Conservation (phyloP, 2,329 filamentous ascomycete species). For the Fusarium chlamydosporum region DNA sequence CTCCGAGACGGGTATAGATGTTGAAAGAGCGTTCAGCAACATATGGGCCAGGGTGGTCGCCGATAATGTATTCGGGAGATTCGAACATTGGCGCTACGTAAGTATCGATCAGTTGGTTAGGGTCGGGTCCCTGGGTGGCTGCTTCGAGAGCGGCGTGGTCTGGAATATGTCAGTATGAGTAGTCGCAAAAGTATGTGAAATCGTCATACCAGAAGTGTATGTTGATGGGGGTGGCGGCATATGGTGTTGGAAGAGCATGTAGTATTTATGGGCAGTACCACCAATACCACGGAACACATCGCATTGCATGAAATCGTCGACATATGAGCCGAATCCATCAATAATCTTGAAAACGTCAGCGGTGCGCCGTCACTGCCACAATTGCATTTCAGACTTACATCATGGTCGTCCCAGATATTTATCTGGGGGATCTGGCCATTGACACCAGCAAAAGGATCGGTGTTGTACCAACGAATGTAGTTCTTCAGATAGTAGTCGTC, state of each 20-base stretch:
- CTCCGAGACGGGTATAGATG: conserved; percentile 86
- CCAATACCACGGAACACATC: conserved; percentile 93
- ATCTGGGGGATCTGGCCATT: conserved; percentile 95
- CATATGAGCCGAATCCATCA: conserved; percentile 93
- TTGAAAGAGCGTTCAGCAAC: conserved; percentile 90
- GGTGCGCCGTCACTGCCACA: background rate
- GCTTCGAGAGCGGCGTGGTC: conserved; percentile 48
- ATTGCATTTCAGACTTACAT: conserved; percentile 63
- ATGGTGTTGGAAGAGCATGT: conserved; percentile 97
- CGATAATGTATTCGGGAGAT: conserved; percentile 84
- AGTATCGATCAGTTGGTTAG: conserved; percentile 78
- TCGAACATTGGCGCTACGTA: conserved; percentile 72
- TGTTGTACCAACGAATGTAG: conserved; percentile 87
- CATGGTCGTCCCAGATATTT: conserved; percentile 98
- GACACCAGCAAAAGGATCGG: conserved; percentile 85
- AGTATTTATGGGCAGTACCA: conserved; percentile 96
- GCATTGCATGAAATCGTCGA: conserved; percentile 92
- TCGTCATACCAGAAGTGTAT: conserved; percentile 69
- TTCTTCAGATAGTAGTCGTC: conserved; percentile 93
- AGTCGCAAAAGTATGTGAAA: background rate
- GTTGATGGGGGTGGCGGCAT: conserved; percentile 86
- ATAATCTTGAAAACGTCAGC: conserved; percentile 75
- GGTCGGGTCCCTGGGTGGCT: conserved; percentile 71
- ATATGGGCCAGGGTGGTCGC: conserved; percentile 84
- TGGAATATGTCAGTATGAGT: conserved; percentile 34